Percentiles rank a stretch among this genome's conserved stretches.
phyloP scores from a whole-genome alignment of 352 stramenopile genomes.

The Phytophthora sojae region DNA sequence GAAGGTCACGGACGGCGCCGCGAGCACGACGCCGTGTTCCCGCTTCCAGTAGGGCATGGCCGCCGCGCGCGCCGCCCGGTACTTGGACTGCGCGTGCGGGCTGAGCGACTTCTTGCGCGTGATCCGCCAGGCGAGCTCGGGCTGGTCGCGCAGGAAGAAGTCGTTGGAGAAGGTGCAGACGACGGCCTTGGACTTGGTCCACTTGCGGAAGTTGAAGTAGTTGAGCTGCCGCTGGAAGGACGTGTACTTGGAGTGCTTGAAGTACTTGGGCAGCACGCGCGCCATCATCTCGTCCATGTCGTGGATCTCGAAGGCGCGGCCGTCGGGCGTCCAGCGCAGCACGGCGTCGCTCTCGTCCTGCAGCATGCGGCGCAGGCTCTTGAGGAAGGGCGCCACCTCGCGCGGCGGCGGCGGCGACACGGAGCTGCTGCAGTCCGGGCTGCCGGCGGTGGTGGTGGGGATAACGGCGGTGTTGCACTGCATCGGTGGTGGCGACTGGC shows the following conservation, averaged over 20 bases:
- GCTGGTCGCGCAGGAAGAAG: constrained; percentile 74
- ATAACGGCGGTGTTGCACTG: constrained; percentile 23
- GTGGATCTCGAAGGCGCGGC: constrained; percentile 75
- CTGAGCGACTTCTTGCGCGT: constrained; percentile 70
- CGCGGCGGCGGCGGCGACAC: constrained; percentile 17
- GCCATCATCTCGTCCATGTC: constrained; percentile 86
- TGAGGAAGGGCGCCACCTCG: constrained; percentile 74
- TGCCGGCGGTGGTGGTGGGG: not conserved
- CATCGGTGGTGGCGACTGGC: constrained; percentile 9
- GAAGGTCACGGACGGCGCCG: constrained; percentile 15
- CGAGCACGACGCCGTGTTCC: constrained; percentile 5
- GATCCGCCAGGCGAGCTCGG: constrained; percentile 69
- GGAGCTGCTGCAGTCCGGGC: not conserved
- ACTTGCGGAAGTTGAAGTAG: constrained; percentile 95
- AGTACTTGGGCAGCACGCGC: constrained; percentile 92
- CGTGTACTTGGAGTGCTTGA: constrained; percentile 95
- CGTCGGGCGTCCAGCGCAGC: constrained; percentile 71
- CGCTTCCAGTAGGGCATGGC: constrained; percentile 35
- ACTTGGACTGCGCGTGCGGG: constrained; percentile 23
- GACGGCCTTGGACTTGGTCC: constrained; percentile 83
- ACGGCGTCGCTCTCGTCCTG: constrained; percentile 60
- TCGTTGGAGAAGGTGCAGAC: constrained; percentile 85
- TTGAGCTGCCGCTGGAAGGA: constrained; percentile 95
- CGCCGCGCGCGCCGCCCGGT: constrained; percentile 14
- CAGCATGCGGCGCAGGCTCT: constrained; percentile 72